phyloP scores from a whole-genome alignment of 2,329 filamentous ascomycete species.

The Neophaeococcomyces mojaviensis region DNA sequence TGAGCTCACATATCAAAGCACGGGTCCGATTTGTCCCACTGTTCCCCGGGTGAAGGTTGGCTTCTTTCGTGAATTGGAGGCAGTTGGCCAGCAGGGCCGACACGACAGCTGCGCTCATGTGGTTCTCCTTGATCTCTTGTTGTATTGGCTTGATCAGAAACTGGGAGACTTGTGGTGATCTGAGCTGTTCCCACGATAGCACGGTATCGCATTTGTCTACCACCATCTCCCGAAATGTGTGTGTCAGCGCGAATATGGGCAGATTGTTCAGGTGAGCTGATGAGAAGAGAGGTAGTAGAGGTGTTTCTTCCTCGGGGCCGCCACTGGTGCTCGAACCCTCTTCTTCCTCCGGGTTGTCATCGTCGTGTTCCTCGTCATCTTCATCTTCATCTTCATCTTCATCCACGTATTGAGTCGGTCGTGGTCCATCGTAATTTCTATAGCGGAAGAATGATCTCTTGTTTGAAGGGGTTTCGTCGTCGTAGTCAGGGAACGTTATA shows the following conservation, averaged over 20 bases:
- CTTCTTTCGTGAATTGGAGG: slow-evolving; percentile 85
- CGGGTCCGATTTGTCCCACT: slow-evolving; percentile 76
- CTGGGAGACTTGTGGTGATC: slow-evolving; percentile 91
- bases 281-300: slow-evolving; percentile 70
- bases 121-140: slow-evolving; percentile 72
- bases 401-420: slow-evolving; percentile 6
- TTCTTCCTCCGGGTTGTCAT: slow-evolving; percentile 31
- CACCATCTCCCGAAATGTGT: slow-evolving; percentile 79
- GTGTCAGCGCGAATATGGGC: slow-evolving; percentile 83
- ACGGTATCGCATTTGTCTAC: slow-evolving; percentile 83
- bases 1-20: slow-evolving; percentile 79
- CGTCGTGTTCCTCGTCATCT: slow-evolving; percentile 33
- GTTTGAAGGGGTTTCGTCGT: not conserved
- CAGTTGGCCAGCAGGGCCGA: slow-evolving; percentile 92
- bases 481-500: not conserved
- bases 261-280: slow-evolving; percentile 72
- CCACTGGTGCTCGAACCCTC: slow-evolving; percentile 34
- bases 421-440: not conserved
- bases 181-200: slow-evolving; percentile 86
- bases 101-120: slow-evolving; percentile 78
- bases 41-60: slow-evolving; percentile 71
- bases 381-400: slow-evolving; percentile 20
- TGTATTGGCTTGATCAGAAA: slow-evolving; percentile 95
- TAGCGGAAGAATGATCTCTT: slow-evolving; percentile 3
- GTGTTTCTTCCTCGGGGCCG: slow-evolving; percentile 39